Percentiles rank a stretch among this genome's conserved stretches.
phyloP scores from a whole-genome alignment of 2,329 filamentous ascomycete species.

The Xylariales sp. region DNA sequence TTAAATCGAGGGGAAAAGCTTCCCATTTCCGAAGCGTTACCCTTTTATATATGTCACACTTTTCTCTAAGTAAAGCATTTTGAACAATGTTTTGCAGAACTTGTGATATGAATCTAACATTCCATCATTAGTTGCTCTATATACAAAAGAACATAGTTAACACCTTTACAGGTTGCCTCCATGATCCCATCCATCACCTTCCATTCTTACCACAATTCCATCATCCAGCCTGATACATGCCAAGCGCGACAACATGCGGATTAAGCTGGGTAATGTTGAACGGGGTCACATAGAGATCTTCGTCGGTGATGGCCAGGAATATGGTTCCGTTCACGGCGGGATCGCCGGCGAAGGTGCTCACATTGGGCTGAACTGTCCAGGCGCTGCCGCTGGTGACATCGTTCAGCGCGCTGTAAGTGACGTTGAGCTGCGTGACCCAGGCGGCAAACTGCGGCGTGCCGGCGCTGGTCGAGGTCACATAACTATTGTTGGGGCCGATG shows the following conservation, averaged over 20 bases:
- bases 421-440: conserved; percentile 74
- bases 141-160: too few species aligned
- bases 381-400: conserved; percentile 51
- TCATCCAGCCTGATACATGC: conserved; percentile 75
- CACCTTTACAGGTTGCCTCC: too few species aligned
- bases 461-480: conserved; percentile 62
- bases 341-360: conserved; percentile 62
- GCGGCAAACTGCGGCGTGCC: conserved; percentile 61
- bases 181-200: too few species aligned
- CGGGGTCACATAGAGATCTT: conserved; percentile 63
- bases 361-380: conserved; percentile 69
- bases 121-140: too few species aligned
- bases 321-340: conserved; percentile 73
- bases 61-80: too few species aligned
- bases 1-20: too few species aligned
- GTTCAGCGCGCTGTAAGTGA: conserved; percentile 64
- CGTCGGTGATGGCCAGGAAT: conserved; percentile 73
- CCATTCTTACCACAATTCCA: too few species aligned
- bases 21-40: too few species aligned
- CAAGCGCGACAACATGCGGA: conserved; percentile 70
- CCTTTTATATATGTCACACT: too few species aligned
- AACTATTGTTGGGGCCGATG: conserved; percentile 79
- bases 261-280: conserved; percentile 75
- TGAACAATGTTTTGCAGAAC: too few species aligned
- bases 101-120: too few species aligned